Conservation (phyloP, 768 basidiomycete genomes). For the Leccinum variicolor region DNA sequence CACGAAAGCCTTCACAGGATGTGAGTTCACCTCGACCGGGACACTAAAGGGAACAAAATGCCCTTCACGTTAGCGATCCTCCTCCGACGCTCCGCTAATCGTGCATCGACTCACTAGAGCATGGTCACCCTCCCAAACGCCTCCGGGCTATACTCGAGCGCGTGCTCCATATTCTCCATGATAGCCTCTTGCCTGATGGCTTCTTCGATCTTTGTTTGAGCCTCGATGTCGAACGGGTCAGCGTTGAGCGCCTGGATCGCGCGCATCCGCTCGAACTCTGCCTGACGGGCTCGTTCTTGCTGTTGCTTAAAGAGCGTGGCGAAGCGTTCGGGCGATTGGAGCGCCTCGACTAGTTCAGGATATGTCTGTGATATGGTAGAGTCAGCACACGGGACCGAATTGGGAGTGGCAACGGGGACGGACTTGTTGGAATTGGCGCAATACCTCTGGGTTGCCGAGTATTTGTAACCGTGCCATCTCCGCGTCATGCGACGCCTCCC, state of each 20-base stretch:
- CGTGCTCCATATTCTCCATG: constrained; percentile 89
- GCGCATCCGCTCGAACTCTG: constrained; percentile 54
- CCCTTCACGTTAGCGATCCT: constrained; percentile 10
- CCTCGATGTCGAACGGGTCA: constrained; percentile 89
- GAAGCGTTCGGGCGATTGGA: constrained; percentile 68
- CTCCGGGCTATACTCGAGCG: constrained; percentile 91
- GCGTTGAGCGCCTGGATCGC: constrained; percentile 72
- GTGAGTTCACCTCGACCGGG: constrained; percentile 87
- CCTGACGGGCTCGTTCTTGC: constrained; percentile 48
- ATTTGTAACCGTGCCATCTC: constrained; percentile 91
- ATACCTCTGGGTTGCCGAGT: constrained; percentile 77
- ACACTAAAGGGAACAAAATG: constrained; percentile 48
- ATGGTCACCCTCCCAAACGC: constrained; percentile 92
- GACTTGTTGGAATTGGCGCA: constrained; percentile 71
- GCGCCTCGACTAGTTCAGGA: constrained; percentile 75
- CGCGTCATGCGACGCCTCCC: constrained; percentile 71
- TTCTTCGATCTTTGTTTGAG: constrained; percentile 91
- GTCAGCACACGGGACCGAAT: not conserved
- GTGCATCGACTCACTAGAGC: constrained; percentile 76
- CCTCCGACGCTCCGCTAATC: not conserved
- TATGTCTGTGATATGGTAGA: constrained; percentile 46
- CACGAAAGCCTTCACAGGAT: constrained; percentile 92
- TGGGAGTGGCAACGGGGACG: not conserved
- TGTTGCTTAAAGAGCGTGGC: constrained; percentile 66
- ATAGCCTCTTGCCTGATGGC: constrained; percentile 87